phyloP scores from a whole-genome alignment of 1,139 yeast species.

The Schwanniomyces etchellsii region DNA sequence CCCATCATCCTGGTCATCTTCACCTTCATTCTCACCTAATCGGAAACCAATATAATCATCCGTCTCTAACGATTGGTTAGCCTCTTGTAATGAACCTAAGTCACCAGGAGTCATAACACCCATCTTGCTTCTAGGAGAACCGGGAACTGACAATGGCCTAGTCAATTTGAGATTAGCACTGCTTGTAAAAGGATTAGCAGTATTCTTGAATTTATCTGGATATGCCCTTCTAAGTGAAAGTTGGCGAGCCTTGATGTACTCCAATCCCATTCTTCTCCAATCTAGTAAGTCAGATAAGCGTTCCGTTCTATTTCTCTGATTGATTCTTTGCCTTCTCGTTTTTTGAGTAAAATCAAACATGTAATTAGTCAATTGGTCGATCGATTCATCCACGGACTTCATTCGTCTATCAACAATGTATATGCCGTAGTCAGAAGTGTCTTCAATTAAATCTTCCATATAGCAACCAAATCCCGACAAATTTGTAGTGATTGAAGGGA shows the following conservation, averaged over 20 bases:
- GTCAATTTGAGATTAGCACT: conserved; percentile 64
- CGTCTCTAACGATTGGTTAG: conserved; percentile 63
- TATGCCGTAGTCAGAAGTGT: conserved; percentile 92
- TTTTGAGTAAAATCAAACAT: conserved; percentile 87
- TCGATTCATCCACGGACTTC: conserved; percentile 91
- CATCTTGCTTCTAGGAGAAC: conserved; percentile 68
- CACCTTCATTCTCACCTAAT: conserved; percentile 52
- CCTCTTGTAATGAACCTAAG: conserved; percentile 92
- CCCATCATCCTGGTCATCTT: conserved; percentile 32
- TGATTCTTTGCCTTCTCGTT: conserved; percentile 94
- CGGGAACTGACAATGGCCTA: conserved; percentile 91
- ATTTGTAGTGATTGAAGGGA: conserved; percentile 96
- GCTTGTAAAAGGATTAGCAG: conserved; percentile 57
- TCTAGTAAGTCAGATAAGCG: conserved; percentile 87
- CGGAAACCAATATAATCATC: conserved; percentile 81
- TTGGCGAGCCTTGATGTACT: conserved; percentile 91
- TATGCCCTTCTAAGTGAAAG: conserved; percentile 89
- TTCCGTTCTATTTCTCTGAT: conserved; percentile 96
- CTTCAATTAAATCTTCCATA: conserved; percentile 96
- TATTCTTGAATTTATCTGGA: conserved; percentile 72
- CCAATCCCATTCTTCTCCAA: conserved; percentile 98
- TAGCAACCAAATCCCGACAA: conserved; percentile 97
- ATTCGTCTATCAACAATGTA: conserved; percentile 93
- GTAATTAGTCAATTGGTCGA: conserved; percentile 81
- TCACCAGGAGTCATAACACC: conserved; percentile 96